phyloP scores from a whole-genome alignment of 495 filamentous ascomycete genomes.

The Amniculicola lignicola region DNA sequence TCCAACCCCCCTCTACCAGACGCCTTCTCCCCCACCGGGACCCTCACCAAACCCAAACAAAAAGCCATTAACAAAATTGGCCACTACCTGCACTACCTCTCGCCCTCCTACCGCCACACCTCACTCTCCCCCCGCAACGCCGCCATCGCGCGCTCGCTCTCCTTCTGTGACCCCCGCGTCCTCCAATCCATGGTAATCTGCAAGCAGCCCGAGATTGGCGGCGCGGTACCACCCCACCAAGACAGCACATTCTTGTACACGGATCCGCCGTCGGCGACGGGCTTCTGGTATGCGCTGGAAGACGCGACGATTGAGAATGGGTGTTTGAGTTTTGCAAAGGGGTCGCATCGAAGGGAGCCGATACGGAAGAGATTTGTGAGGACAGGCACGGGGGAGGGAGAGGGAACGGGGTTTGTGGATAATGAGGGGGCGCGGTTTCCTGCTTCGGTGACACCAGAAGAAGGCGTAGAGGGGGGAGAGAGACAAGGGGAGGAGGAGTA shows the following conservation, averaged over 20 bases:
- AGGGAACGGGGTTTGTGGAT: constrained; percentile 55
- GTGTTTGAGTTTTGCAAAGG: constrained; percentile 78
- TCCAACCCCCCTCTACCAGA: constrained; percentile 42
- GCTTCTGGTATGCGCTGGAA: constrained; percentile 94
- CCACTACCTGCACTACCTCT: constrained; percentile 78
- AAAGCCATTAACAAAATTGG: constrained; percentile 95
- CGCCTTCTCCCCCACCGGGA: constrained; percentile 59
- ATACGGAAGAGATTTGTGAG: constrained; percentile 74
- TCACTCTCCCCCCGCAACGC: constrained; percentile 55
- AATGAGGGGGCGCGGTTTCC: constrained; percentile 52
- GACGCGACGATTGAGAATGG: constrained; percentile 83
- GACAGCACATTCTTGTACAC: constrained; percentile 93
- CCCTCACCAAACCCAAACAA: constrained; percentile 70
- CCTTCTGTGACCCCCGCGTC: constrained; percentile 69
- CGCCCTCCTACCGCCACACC: constrained; percentile 64
- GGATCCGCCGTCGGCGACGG: constrained; percentile 81
- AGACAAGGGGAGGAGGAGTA: constrained; percentile 55
- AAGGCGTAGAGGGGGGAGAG: constrained; percentile 23
- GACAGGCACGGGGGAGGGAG: constrained; percentile 47
- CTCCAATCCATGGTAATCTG: constrained; percentile 97
- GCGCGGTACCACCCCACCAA: constrained; percentile 80
- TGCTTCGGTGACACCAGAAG: constrained; percentile 40
- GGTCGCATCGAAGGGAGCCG: constrained; percentile 66
- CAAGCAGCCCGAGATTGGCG: constrained; percentile 96
- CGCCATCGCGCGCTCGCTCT: constrained; percentile 65